These are phyloP conservation scores for Pyrenophora graminea DNA, from an alignment of 2,329 filamentous ascomycete genomes.

Conservation along the genomic window DNA sequence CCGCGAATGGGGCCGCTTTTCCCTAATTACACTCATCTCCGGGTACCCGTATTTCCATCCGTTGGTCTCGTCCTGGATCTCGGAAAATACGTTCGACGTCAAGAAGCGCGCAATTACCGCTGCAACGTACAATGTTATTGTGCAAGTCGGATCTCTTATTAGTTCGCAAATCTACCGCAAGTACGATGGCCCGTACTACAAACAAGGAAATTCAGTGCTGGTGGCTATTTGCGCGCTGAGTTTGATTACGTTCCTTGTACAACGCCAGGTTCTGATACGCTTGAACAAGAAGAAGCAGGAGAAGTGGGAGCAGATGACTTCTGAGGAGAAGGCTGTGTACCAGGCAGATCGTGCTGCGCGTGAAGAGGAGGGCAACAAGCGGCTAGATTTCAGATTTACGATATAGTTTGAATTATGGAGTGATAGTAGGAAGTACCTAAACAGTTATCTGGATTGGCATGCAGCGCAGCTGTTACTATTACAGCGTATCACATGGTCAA, in stretches of 20 bases:
- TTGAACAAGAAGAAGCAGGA: constrained; percentile 46
- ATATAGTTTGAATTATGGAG: constrained; percentile 10
- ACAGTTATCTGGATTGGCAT: neutral
- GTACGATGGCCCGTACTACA: constrained; percentile 59
- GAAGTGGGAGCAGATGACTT: constrained; percentile 55
- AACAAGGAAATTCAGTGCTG: constrained; percentile 57
- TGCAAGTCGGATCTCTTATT: constrained; percentile 49
- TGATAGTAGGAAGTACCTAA: neutral
- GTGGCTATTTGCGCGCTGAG: constrained; percentile 57
- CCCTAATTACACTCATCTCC: constrained; percentile 46
- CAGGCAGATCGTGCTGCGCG: constrained; percentile 43
- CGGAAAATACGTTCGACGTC: constrained; percentile 66
- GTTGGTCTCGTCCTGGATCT: constrained; percentile 64
- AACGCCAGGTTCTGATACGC: constrained; percentile 48
- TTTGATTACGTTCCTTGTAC: constrained; percentile 55
- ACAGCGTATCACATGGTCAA: neutral
- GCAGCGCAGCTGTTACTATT: neutral
- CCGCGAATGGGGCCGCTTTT: constrained; percentile 47
- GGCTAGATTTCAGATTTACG: constrained; percentile 48
- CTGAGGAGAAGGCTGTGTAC: constrained; percentile 56
- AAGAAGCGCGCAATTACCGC: constrained; percentile 65
- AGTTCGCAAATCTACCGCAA: constrained; percentile 55
- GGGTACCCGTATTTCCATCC: constrained; percentile 56
- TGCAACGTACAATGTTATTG: constrained; percentile 63
- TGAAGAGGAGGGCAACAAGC: constrained; percentile 45